Conservation (phyloP, 2,329 filamentous ascomycete species). For the Pleoardoris graminearum region DNA sequence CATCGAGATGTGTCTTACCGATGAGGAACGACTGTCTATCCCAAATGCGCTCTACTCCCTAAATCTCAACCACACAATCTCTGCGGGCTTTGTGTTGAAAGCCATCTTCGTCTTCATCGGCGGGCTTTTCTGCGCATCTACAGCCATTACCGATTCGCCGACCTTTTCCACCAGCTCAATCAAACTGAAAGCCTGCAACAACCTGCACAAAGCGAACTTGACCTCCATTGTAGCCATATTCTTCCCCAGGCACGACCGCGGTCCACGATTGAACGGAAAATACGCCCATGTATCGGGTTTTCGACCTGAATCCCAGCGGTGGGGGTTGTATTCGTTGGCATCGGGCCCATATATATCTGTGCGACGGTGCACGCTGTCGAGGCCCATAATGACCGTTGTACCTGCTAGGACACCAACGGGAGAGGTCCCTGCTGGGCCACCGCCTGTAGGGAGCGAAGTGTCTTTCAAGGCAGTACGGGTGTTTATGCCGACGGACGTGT, state of each 20-base stretch:
- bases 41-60: not conserved
- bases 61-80: slow-evolving; percentile 12
- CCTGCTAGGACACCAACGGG: slow-evolving; percentile 27
- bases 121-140: not conserved
- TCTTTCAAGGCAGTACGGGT: slow-evolving; percentile 19
- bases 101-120: slow-evolving; percentile 14
- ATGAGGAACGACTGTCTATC: not conserved
- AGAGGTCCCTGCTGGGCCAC: slow-evolving; percentile 19
- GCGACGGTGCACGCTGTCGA: slow-evolving; percentile 26
- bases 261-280: slow-evolving; percentile 15
- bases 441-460: slow-evolving; percentile 26
- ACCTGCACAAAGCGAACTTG: slow-evolving; percentile 11
- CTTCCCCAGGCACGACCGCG: slow-evolving; percentile 9
- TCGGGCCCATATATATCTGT: slow-evolving; percentile 31
- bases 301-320: slow-evolving; percentile 27
- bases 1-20: not conserved
- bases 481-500: slow-evolving; percentile 16
- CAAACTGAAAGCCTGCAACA: slow-evolving; percentile 11
- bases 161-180: slow-evolving; percentile 10
- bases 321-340: slow-evolving; percentile 28
- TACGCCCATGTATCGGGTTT: slow-evolving; percentile 16
- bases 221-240: slow-evolving; percentile 12
- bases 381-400: slow-evolving; percentile 6
- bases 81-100: slow-evolving; percentile 17
- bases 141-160: slow-evolving; percentile 2